A percentile compares a stretch with the other conserved stretches of the same genome.
Conservation (phyloP, 192 early-diverging fungal genomes). For the Funneliformis mosseae region DNA sequence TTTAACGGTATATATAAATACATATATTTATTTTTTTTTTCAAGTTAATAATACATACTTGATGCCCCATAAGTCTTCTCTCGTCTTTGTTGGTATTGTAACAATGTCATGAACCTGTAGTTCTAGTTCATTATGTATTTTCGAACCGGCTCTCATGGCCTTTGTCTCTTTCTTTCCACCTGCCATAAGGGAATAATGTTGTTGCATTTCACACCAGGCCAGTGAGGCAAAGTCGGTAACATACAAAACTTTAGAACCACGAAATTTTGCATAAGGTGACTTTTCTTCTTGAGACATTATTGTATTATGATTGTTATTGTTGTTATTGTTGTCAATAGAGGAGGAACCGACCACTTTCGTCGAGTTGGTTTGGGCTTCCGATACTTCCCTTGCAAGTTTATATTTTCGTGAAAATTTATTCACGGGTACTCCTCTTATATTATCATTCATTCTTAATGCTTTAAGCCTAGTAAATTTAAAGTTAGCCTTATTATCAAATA, state of each 20-base stretch:
- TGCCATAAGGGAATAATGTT: neutral
- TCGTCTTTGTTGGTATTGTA: neutral
- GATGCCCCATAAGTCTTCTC: slow-evolving; percentile 21
- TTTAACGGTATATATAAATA: too few relatives aligned
- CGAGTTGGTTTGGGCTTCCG: neutral
- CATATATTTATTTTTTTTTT: too few relatives aligned
- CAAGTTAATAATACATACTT: neutral
- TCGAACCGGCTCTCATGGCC: slow-evolving; percentile 1
- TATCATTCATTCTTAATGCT: neutral
- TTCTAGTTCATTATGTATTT: slow-evolving; percentile 19
- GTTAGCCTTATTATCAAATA: neutral
- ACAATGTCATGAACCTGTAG: slow-evolving; percentile 18
- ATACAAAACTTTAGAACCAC: slow-evolving; percentile 2
- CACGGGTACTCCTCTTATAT: neutral
- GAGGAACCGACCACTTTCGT: neutral
- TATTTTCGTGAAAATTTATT: neutral
- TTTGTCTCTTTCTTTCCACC: slow-evolving; percentile 13
- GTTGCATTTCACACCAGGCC: slow-evolving; percentile 26
- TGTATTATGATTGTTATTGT: too few relatives aligned
- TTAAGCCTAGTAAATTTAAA: neutral
- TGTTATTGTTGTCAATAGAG: neutral
- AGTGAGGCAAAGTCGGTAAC: slow-evolving; percentile 26
- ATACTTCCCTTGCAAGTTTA: neutral
- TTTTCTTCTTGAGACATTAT: neutral
- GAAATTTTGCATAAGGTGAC: slow-evolving; percentile 12